Base-by-base conservation (phyloP, 441 rosid genomes). In the Melianthus villosus region DNA sequence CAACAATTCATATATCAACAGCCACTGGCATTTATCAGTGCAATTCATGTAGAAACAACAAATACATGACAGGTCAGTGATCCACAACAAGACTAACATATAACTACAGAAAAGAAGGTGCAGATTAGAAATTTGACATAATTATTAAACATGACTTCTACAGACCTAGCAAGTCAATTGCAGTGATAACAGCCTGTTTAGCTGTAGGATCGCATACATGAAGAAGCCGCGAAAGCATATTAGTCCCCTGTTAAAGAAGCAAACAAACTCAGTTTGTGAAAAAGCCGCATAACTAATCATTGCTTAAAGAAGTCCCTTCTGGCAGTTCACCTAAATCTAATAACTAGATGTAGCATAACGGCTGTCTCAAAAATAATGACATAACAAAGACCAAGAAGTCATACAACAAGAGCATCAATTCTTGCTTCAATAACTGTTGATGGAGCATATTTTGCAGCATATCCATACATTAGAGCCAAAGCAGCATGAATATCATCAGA, bases 401-500 rank as follows among this genome's bases (percentile, higher is more conserved):
- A 53, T 84, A 91, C 98, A 53, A 91, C 74, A 54, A 91, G 93
- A 26, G 96, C 98, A 55, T 91, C 89, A 47, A 91, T 91, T 71
- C 98, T 72, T 58, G 96, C 98, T 72, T 91, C 96, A 64, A 91
- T 91, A 58, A 91, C 94, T 20, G 89, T 62, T 47, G 98, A 65
- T 26, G 94, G 94, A 34, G 98, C 98, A 70, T 91, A 91, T 75
- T 78, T 82, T 46, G 98, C 98, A 47, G 98, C 96, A 77, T 84
- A 91, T 63, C 98, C 98, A 58, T 91, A 91, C 98, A 91, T 91
- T 66, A 91, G 68, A 52, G 98, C 98, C 65, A 91, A 67, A 51
- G 96, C 98, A 67, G 98, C 98, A 63, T 91, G 94, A 68, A 84
- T 80, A 65, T 91, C 94, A 67, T 91, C 96, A 42, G 93, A 84